A percentile compares a stretch with the other conserved stretches of the same genome.
Conservation (phyloP, 805 yeast genomes). For the Schizosaccharomyces octosporus region DNA sequence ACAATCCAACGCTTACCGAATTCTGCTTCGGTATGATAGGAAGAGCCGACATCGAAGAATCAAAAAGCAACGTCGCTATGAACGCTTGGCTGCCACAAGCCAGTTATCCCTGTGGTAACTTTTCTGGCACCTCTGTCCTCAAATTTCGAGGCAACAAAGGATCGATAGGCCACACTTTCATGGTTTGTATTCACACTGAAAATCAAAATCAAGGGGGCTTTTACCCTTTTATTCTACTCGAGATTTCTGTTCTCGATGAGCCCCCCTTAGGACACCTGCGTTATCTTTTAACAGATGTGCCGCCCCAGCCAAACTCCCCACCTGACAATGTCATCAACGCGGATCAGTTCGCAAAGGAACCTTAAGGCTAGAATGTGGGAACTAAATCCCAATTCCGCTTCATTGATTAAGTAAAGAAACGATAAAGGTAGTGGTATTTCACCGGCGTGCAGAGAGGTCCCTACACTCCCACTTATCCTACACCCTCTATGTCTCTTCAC, state of each 20-base stretch:
- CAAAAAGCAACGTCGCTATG: slow-evolving; percentile 25
- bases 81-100: slow-evolving; percentile 27
- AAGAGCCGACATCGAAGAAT: slow-evolving; percentile 27
- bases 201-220: slow-evolving; percentile 23
- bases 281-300: slow-evolving; percentile 24
- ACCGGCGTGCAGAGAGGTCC: slow-evolving; percentile 14
- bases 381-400: slow-evolving; percentile 18
- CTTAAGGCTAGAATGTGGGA: slow-evolving; percentile 17
- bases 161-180: slow-evolving; percentile 27
- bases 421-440: slow-evolving; percentile 21
- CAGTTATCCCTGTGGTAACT: slow-evolving; percentile 22
- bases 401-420: slow-evolving; percentile 18
- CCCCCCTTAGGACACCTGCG: slow-evolving; percentile 24
- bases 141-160: slow-evolving; percentile 22
- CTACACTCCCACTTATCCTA: slow-evolving; percentile 22
- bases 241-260: slow-evolving; percentile 25
- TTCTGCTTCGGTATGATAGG: slow-evolving; percentile 28
- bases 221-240: slow-evolving; percentile 25
- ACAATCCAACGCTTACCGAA: slow-evolving; percentile 24
- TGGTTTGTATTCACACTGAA: slow-evolving; percentile 24
- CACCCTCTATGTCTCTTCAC: slow-evolving; percentile 19
- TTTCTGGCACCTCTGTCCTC: slow-evolving; percentile 25
- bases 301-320: slow-evolving; percentile 23
- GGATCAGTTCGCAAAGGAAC: slow-evolving; percentile 14
- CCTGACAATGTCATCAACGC: slow-evolving; percentile 19